Evolutionary conservation across 2,329 filamentous ascomycete species (phyloP).

Genomic region (Zasmidium angulare): DNA sequence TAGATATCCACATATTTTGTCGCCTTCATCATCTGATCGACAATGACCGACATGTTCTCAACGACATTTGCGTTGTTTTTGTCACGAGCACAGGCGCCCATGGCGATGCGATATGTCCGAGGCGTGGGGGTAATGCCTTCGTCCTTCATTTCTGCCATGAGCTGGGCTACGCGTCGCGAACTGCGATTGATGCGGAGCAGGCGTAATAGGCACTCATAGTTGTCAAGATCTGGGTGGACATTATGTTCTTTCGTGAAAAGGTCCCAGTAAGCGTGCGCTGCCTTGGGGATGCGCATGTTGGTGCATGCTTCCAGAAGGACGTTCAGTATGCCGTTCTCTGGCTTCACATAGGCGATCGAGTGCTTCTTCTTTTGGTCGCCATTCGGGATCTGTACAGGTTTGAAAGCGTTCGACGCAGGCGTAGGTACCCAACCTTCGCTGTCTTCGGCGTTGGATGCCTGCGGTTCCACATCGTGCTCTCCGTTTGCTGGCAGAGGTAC

Average conservation of each 20-base stretch:
- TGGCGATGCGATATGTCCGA: constrained; percentile 68
- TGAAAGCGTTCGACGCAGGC: constrained; percentile 32
- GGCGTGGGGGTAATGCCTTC: constrained; percentile 29
- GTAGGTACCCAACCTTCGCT: constrained; percentile 26
- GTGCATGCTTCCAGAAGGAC: constrained; percentile 66
- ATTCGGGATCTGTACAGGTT: constrained; percentile 11
- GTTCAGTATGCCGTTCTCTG: constrained; percentile 62
- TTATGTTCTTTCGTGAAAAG: constrained; percentile 60
- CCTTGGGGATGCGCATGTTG: constrained; percentile 58
- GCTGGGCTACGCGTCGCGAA: constrained; percentile 59
- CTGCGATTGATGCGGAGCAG: constrained; percentile 65
- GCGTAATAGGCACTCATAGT: constrained; percentile 68
- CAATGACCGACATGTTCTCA: constrained; percentile 61
- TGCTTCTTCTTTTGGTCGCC: constrained; percentile 13
- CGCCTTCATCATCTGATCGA: constrained; percentile 61
- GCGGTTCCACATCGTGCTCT: constrained; percentile 9
- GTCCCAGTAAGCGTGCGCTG: constrained; percentile 78
- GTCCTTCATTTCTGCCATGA: constrained; percentile 50
- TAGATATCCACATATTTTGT: constrained; percentile 51
- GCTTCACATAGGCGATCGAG: constrained; percentile 43
- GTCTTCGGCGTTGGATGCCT: constrained; percentile 8
- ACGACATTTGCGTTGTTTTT: constrained; percentile 72
- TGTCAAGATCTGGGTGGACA: constrained; percentile 70
- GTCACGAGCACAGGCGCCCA: constrained; percentile 73
- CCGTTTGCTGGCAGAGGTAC: constrained; percentile 22